A percentile compares a stretch with the other conserved stretches of the same genome.
These are phyloP conservation scores for Thoreauomyces humboldtii DNA, from an alignment of 192 early-diverging fungal species.

Conservation along the genomic window DNA sequence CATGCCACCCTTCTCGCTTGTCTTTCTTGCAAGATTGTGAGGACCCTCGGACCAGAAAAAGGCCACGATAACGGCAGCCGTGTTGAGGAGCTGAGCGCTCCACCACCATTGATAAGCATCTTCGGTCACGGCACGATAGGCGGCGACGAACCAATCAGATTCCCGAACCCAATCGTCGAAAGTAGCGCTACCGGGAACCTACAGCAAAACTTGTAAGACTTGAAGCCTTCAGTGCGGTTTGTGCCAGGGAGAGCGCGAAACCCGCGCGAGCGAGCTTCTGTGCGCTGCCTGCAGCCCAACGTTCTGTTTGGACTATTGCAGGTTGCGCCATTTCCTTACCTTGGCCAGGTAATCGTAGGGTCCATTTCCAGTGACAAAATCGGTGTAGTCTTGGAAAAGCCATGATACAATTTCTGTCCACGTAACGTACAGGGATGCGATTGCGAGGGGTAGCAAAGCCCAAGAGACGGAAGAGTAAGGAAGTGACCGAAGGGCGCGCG, in stretches of 20 bases:
- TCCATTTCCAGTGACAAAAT: background rate
- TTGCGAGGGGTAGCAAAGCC: conserved; percentile 6
- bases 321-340: too few relatives aligned
- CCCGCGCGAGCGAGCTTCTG: too few relatives aligned
- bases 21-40: conserved; percentile 4
- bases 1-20: background rate
- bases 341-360: too few relatives aligned
- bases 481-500: conserved; percentile 6
- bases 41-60: conserved; percentile 30
- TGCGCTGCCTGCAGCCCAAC: too few relatives aligned
- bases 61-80: conserved; percentile 19
- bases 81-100: conserved; percentile 29
- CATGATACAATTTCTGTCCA: conserved; percentile 26
- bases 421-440: conserved; percentile 20
- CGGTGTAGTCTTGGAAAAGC: conserved; percentile 11
- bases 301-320: too few relatives aligned
- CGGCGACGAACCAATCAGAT: conserved; percentile 33
- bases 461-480: conserved; percentile 14
- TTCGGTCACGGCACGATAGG: conserved; percentile 24
- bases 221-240: too few relatives aligned
- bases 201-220: too few relatives aligned
- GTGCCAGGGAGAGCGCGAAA: too few relatives aligned
- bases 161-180: too few relatives aligned
- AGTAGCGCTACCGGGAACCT: too few relatives aligned
- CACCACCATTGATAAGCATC: conserved; percentile 23